These are phyloP conservation scores for Dittrichia graveolens DNA, from an alignment of 129 eudicot species.

Conservation along the genomic window DNA sequence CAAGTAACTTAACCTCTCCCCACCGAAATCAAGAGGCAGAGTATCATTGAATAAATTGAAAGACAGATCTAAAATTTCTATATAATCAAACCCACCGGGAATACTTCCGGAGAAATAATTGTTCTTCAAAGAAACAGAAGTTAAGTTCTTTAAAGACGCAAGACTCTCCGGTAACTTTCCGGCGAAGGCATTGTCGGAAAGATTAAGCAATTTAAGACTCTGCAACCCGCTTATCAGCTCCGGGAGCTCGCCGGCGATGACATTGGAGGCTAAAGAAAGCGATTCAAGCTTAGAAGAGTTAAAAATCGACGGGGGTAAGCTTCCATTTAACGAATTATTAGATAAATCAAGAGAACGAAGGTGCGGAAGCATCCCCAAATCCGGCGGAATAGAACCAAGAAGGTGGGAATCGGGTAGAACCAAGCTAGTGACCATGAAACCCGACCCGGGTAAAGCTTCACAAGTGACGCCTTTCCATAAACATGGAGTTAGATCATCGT, in stretches of 20 bases:
- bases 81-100: conserved; percentile 52
- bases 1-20: conserved; percentile 52
- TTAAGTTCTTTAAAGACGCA: conserved; percentile 46
- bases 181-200: conserved; percentile 66
- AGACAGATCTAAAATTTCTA: conserved; percentile 61
- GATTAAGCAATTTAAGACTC: conserved; percentile 55
- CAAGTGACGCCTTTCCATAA: conserved; percentile 85
- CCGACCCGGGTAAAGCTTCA: conserved; percentile 21
- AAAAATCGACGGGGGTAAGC: conserved; percentile 72
- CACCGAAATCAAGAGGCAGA: conserved; percentile 69
- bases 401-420: conserved; percentile 61
- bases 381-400: conserved; percentile 74
- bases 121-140: conserved; percentile 56
- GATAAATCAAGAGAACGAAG: conserved; percentile 76
- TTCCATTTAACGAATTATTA: conserved; percentile 69
- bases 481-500: conserved; percentile 71
- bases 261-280: conserved; percentile 63
- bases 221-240: conserved; percentile 21
- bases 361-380: conserved; percentile 62
- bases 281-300: conserved; percentile 62
- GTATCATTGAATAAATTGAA: conserved; percentile 70
- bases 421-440: conserved; percentile 46
- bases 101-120: conserved; percentile 65
- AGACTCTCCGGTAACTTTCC: conserved; percentile 59
- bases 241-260: conserved; percentile 67